These are phyloP conservation scores for Vicia faba DNA, from an alignment of 306 rosid genomes.

Conservation along the genomic window DNA sequence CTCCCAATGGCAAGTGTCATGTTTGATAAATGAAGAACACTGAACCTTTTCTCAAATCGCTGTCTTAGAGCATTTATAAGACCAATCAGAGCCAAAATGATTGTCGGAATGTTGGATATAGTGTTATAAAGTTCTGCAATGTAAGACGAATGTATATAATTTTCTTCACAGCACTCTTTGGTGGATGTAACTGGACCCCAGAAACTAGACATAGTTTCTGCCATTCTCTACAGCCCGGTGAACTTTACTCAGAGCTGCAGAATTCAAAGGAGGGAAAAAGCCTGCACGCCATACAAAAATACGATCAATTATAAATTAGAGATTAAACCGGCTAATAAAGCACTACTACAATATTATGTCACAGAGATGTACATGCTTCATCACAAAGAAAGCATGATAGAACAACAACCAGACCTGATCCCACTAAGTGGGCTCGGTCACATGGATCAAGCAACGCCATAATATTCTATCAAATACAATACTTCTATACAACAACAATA, in stretches of 20 bases:
- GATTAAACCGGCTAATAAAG: background rate
- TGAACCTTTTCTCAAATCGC: constrained; percentile 91
- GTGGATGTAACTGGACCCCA: constrained; percentile 96
- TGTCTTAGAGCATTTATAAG: constrained; percentile 85
- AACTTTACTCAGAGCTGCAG: constrained; percentile 33
- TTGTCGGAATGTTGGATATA: constrained; percentile 70
- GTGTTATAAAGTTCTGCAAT: constrained; percentile 90
- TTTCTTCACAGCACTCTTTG: constrained; percentile 80
- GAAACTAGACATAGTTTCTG: constrained; percentile 67
- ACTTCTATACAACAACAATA: no score
- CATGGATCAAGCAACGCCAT: no score
- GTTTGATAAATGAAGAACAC: constrained; percentile 80
- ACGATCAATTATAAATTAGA: constrained; percentile 14
- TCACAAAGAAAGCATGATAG: background rate
- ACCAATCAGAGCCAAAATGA: constrained; percentile 83
- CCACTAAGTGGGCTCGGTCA: no score
- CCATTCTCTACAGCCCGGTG: constrained; percentile 51
- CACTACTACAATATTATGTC: background rate
- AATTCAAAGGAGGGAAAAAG: constrained; percentile 13
- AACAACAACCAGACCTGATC: no score
- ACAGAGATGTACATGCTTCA: background rate
- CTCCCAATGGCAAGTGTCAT: constrained; percentile 90
- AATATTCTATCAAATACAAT: no score
- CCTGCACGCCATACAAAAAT: constrained; percentile 37
- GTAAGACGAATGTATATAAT: constrained; percentile 66